Evolutionary conservation across 2,329 filamentous ascomycete species (phyloP).

Genomic region (Spiromastix sp.): DNA sequence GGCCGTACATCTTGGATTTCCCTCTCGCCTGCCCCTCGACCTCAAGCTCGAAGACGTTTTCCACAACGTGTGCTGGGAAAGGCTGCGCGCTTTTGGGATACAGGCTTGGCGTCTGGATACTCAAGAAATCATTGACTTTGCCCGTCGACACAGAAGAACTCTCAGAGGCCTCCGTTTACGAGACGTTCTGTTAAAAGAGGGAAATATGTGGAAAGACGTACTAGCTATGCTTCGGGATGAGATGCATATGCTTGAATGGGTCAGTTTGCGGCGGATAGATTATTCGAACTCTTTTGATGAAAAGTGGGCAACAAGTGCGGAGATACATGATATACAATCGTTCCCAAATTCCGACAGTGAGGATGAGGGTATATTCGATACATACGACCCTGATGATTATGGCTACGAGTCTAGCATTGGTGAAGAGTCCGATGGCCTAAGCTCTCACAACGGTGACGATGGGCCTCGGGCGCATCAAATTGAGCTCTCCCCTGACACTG

Average conservation of each 20-base stretch:
- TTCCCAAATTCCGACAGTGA: conserved; percentile 13
- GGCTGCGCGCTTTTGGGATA: conserved; percentile 53
- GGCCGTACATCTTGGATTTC: conserved; percentile 55
- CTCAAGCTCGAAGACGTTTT: conserved; percentile 52
- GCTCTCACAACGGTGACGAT: conserved; percentile 13
- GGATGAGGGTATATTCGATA: conserved; percentile 13
- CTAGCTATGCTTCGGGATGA: conserved; percentile 46
- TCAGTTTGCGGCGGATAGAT: conserved; percentile 52
- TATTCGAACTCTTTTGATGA: conserved; percentile 47
- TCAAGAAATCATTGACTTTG: conserved; percentile 50
- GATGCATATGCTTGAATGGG: conserved; percentile 49
- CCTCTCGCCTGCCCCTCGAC: conserved; percentile 45
- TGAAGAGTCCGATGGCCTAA: conserved; percentile 13
- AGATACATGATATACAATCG: conserved; percentile 12
- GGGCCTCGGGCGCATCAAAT: conserved; percentile 13
- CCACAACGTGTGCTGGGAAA: conserved; percentile 51
- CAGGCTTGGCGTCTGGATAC: conserved; percentile 53
- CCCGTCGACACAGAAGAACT: conserved; percentile 44
- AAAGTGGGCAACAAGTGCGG: conserved; percentile 16
- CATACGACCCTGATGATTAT: conserved; percentile 8
- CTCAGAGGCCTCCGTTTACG: conserved; percentile 50
- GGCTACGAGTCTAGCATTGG: conserved; percentile 11
- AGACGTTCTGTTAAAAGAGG: conserved; percentile 51
- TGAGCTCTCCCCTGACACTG: conserved; percentile 13
- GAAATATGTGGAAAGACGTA: conserved; percentile 51